Evolutionary conservation across 805 yeast genomes (phyloP).

Genomic region (Jamesozyma lodderae): DNA sequence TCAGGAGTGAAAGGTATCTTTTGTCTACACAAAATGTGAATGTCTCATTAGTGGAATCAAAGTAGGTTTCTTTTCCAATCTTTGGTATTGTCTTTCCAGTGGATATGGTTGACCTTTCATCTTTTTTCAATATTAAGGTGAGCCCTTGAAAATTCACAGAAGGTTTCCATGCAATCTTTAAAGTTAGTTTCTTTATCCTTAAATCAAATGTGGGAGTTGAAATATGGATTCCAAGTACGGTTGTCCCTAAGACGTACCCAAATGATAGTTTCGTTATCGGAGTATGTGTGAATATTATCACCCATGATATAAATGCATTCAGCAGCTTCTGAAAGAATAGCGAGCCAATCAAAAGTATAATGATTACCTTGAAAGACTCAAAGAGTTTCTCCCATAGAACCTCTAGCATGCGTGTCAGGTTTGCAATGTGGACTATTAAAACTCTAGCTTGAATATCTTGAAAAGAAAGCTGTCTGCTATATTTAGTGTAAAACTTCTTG

Average conservation of each 20-base stretch:
- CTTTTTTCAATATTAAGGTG: slow-evolving; percentile 7
- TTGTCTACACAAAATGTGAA: slow-evolving; percentile 9
- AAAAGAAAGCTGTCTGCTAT: too few species aligned
- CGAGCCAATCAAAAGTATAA: slow-evolving; percentile 2
- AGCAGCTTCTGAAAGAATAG: slow-evolving; percentile 2
- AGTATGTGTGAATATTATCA: slow-evolving; percentile 2
- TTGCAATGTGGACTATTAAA: too few species aligned
- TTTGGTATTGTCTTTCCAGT: background rate
- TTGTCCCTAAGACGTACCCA: slow-evolving; percentile 13
- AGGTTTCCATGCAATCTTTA: slow-evolving; percentile 17
- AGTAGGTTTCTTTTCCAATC: background rate
- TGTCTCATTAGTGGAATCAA: slow-evolving; percentile 3
- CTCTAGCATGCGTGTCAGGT: slow-evolving; percentile 1
- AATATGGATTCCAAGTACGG: slow-evolving; percentile 10
- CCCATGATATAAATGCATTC: background rate
- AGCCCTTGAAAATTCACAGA: slow-evolving; percentile 15
- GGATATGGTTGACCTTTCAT: background rate
- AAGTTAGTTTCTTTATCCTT: slow-evolving; percentile 11
- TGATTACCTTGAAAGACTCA: background rate
- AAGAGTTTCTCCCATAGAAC: slow-evolving; percentile 1
- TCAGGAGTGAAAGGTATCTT: slow-evolving; percentile 7
- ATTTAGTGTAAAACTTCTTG: too few species aligned
- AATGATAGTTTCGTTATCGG: slow-evolving; percentile 10
- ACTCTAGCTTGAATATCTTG: too few species aligned
- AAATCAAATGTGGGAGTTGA: slow-evolving; percentile 9